Conservation (phyloP, 23 red algal species). For the Porphyridium purpureum region DNA sequence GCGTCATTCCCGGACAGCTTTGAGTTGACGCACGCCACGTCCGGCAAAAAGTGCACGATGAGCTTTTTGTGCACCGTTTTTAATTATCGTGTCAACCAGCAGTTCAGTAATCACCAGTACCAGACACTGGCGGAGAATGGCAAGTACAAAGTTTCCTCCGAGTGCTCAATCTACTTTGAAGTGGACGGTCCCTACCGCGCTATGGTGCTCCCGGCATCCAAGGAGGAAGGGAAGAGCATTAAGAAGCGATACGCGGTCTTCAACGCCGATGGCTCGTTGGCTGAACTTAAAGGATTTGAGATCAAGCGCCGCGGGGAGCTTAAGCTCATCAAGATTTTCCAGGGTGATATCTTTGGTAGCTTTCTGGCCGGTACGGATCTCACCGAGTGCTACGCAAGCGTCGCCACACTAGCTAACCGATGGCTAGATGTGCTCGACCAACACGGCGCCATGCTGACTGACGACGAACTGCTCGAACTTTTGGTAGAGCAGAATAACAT, state of each 20-base stretch:
- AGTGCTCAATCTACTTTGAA: conserved; percentile 93
- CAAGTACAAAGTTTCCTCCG: conserved; percentile 42
- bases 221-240: conserved; percentile 89
- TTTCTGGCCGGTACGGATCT: conserved; percentile 51
- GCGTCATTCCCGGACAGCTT: conserved; percentile 74
- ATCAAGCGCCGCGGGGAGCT: conserved; percentile 95
- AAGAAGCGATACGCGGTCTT: conserved; percentile 99
- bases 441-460: conserved; percentile 50
- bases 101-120: conserved; percentile 97
- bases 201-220: conserved; percentile 88
- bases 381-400: conserved; percentile 46
- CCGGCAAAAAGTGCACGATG: too few relatives aligned
- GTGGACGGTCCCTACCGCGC: conserved; percentile 94
- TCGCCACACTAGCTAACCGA: conserved; percentile 61
- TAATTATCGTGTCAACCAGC: conserved; percentile 54
- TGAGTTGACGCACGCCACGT: conserved; percentile 16
- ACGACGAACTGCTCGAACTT: conserved; percentile 58
- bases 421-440: conserved; percentile 70
- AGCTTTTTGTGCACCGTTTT: conserved; percentile 83
- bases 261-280: conserved; percentile 68
- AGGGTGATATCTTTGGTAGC: conserved; percentile 66
- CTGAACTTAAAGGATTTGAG: conserved; percentile 97
- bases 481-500: conserved; percentile 95
- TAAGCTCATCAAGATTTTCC: conserved; percentile 96
- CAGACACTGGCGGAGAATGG: conserved; percentile 47